phyloP scores from a whole-genome alignment of 2,329 filamentous ascomycete genomes.

The Metarhizium humberi region DNA sequence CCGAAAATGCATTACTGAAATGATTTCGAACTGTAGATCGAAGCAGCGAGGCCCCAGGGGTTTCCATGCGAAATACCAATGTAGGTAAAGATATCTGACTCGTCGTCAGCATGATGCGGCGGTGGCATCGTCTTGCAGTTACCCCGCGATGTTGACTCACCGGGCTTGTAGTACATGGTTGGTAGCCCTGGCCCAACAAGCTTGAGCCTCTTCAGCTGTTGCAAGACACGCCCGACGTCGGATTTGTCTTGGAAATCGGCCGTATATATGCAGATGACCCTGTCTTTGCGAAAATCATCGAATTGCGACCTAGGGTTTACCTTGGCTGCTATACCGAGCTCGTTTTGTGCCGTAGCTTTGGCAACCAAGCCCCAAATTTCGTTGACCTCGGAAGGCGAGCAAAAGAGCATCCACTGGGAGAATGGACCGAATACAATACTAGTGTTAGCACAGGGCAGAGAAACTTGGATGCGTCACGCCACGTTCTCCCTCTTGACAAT shows the following conservation, averaged over 20 bases:
- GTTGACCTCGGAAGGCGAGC: slow-evolving; percentile 42
- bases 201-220: slow-evolving; percentile 50
- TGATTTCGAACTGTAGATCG: slow-evolving; percentile 38
- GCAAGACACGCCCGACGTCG: slow-evolving; percentile 61
- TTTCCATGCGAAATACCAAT: slow-evolving; percentile 54
- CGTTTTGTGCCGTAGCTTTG: slow-evolving; percentile 54
- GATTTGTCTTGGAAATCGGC: slow-evolving; percentile 58
- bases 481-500: background rate
- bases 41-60: slow-evolving; percentile 51
- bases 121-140: background rate
- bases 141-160: slow-evolving; percentile 29
- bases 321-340: slow-evolving; percentile 66
- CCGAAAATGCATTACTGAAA: background rate
- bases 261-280: slow-evolving; percentile 72
- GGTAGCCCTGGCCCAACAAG: slow-evolving; percentile 39
- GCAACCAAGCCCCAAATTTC: slow-evolving; percentile 58
- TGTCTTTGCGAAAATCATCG: slow-evolving; percentile 28
- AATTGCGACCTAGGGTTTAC: slow-evolving; percentile 47
- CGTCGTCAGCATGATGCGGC: slow-evolving; percentile 4
- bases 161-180: slow-evolving; percentile 70
- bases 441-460: background rate
- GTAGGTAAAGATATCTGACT: slow-evolving; percentile 57
- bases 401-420: slow-evolving; percentile 67
- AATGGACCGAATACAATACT: background rate
- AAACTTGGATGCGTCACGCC: background rate